Base-by-base conservation (phyloP, 495 filamentous ascomycete species). In the Xylaria scruposa region DNA sequence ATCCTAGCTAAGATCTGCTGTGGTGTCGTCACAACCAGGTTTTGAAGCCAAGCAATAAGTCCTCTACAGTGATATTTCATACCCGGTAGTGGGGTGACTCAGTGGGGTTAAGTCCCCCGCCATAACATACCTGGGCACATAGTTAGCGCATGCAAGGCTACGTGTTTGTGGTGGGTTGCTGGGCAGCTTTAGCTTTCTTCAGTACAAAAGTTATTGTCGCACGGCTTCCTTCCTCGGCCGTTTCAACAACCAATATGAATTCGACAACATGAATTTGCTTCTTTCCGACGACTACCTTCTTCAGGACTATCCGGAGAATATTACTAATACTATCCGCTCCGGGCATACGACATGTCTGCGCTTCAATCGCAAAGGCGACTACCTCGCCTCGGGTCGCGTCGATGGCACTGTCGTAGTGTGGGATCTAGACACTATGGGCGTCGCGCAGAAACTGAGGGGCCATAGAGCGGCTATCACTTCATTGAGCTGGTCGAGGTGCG, bases 401-500 rank as follows among this genome's bases (percentile, higher is more conserved):
- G 95, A 98, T 83, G 96, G 96, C 73, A 94, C 91, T 19, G 92
- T 98, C 58, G 92, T 97, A 44, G 92, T 99, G 66, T 99, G 97
- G 85, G 96, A 99, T 78, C 87, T 98, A 53, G 97, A 98, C 78
- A 98, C 97, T 36, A 96, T 95, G 85, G 94, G 95, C 47, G 91
- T 98, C 21, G 96, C 96, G 51, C 91, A 94, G 68, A 98, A 98
- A 80, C 86, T 98, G 44, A 89, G 93, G 66, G 96, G 96, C 8
- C 96, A 99, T 82, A 95, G 92, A 21, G 86, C 91, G 71, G 94
- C 96, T 76, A 93, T 98, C 51, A 94, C 96, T 71, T 96, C 93
- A 15, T 79, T 98, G 26, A 97, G 95, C 81, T 99, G 96, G 96
- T 97, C 94, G 9, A 85, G 92, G 72, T 91, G 94, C 82, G 94